phyloP scores from a whole-genome alignment of 129 eudicot species.

The Logfia minima region DNA sequence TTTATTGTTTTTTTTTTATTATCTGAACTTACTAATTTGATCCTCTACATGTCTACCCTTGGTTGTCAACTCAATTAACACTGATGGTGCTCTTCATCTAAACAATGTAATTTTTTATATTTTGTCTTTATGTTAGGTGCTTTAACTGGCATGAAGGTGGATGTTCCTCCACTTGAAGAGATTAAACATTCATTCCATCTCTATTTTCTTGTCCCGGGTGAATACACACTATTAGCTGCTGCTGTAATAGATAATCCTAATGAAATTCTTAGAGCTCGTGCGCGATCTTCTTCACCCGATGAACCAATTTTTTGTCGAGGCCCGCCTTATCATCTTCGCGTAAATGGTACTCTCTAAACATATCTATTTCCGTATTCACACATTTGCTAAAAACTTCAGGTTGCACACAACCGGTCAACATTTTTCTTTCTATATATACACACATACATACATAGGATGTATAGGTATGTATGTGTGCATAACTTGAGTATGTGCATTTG shows the following conservation, averaged over 20 bases:
- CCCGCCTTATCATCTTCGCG: constrained; percentile 86
- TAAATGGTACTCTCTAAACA: constrained; percentile 57
- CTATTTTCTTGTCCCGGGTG: constrained; percentile 90
- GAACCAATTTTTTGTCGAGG: constrained; percentile 96
- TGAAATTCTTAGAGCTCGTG: constrained; percentile 92
- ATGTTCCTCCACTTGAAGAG: constrained; percentile 89
- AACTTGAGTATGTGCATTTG: constrained; percentile 27
- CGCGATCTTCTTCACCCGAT: constrained; percentile 54
- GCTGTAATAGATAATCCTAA: constrained; percentile 87
- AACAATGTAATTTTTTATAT: background rate
- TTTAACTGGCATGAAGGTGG: constrained; percentile 65
- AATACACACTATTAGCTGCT: constrained; percentile 91
- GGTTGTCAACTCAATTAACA: background rate
- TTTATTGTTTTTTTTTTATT: background rate
- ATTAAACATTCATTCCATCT: constrained; percentile 73
- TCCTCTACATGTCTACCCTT: background rate
- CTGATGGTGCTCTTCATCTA: background rate
- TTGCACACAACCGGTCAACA: constrained; percentile 5
- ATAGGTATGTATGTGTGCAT: constrained; percentile 13
- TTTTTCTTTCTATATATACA: background rate
- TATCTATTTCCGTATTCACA: background rate
- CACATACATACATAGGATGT: constrained; percentile 1
- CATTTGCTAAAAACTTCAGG: constrained; percentile 15
- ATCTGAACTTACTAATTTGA: background rate
- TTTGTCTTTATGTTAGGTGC: constrained; percentile 51